Evolutionary conservation across 176 grass and related monocot species (phyloP).

Genomic region (Paspalum notatum): DNA sequence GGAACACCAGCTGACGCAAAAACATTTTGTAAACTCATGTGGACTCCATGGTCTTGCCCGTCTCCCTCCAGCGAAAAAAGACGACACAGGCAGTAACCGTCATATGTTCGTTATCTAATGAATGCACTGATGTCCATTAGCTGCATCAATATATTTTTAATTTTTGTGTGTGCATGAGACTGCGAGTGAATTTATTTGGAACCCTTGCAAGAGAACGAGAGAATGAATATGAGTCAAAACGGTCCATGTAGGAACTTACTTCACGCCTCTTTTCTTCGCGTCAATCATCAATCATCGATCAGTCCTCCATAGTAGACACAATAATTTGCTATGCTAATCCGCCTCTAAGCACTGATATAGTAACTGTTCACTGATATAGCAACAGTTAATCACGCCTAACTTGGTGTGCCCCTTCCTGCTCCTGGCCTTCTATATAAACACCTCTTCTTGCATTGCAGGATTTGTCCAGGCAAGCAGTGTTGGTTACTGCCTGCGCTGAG

Average conservation of each 20-base stretch:
- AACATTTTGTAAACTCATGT: background rate
- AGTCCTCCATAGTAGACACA: background rate
- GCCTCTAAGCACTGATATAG: background rate
- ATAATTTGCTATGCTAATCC: constrained; percentile 20
- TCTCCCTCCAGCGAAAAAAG: constrained; percentile 41
- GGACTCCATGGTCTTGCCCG: constrained; percentile 9
- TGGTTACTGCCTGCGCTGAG: background rate
- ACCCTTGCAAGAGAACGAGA: background rate
- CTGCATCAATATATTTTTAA: background rate
- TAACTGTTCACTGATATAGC: constrained; percentile 15
- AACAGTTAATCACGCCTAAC: constrained; percentile 35
- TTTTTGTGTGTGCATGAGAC: too few species aligned
- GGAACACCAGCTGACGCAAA: background rate
- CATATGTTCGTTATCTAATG: constrained; percentile 54
- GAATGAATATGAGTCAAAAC: background rate
- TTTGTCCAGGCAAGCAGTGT: constrained; percentile 29
- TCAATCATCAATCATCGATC: background rate
- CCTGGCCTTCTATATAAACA: constrained; percentile 47
- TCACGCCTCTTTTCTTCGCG: constrained; percentile 49
- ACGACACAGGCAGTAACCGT: constrained; percentile 7
- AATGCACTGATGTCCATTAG: constrained; percentile 36
- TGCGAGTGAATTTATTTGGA: background rate
- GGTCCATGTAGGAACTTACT: constrained; percentile 47
- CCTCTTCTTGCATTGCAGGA: constrained; percentile 24
- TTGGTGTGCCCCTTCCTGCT: background rate